Evolutionary conservation across 2,329 filamentous ascomycete genomes (phyloP), one percentile per base, ranked within the genome.

Genomic region (Aspergillus fischeri): DNA sequence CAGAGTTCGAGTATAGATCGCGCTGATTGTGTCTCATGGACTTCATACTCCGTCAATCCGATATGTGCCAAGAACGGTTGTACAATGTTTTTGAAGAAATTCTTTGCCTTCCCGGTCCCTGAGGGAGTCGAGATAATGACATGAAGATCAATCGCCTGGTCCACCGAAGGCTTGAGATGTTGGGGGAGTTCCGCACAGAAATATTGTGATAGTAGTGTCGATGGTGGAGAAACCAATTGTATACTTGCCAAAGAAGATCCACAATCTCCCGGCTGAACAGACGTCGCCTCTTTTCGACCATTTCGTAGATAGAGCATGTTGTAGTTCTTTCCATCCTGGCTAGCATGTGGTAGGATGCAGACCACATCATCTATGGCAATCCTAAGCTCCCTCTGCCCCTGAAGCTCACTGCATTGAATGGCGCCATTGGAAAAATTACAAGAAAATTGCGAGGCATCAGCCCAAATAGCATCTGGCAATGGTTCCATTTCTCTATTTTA

Each of bases 71-170:
- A 76, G 1, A 90, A 69, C 1, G 85, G 86, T 53, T 75, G 72
- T 17, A 92, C 66, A 0, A 85, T 78, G 3, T 72, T 59, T 1
- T 81, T 68, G 72, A 83, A 90, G 62, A 88, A 85, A 1, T 66
- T 61, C 29, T 75, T 69, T 0, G 88, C 86, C 14, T 78, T 76
- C 1, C 84, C 81, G 1, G 81, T 82, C 14, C 89, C 89, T 0
- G 89, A 90, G 21, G 78, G 77, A 0, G 82, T 86, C 1, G 89
- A 92, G 20, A 92, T 79, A 24, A 92, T 70, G 20, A 91, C 77
- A 64, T 90, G 81, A n/a, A 78, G 58, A 52, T 62, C 65, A 20
- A 52, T 53, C 32, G 27, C 49, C 35, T 49, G 56, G 20, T 51
- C 35, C 41, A 21, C 41, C 9, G 45, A 21, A 27, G 54, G 20